Percentiles rank a stretch among this genome's conserved stretches.
These are phyloP conservation scores for Pseudocercospora pini-densiflorae DNA, from an alignment of 2,329 filamentous ascomycete species.

Conservation along the genomic window DNA sequence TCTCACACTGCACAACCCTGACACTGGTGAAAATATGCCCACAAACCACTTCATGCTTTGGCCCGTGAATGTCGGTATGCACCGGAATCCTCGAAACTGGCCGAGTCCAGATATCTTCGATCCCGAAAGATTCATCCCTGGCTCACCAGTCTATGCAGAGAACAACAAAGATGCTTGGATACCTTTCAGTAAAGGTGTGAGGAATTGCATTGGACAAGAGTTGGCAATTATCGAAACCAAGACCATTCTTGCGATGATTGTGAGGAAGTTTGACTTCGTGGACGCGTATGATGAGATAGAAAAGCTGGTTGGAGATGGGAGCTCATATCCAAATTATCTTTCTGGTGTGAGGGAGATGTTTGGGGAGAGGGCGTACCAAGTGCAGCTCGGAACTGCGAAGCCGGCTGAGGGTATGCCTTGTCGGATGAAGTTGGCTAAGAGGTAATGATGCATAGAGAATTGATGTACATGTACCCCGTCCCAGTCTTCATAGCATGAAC, in stretches of 20 bases:
- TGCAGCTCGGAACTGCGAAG: slow-evolving; percentile 41
- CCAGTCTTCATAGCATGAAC: too few relatives aligned
- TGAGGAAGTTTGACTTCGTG: slow-evolving; percentile 57
- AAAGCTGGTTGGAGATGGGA: slow-evolving; percentile 41
- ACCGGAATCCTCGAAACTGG: slow-evolving; percentile 46
- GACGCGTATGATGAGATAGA: slow-evolving; percentile 44
- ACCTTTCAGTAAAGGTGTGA: slow-evolving; percentile 59
- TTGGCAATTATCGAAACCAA: slow-evolving; percentile 59
- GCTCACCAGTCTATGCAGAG: slow-evolving; percentile 39
- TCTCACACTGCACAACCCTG: slow-evolving; percentile 48
- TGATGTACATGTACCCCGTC: background rate
- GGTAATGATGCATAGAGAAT: background rate
- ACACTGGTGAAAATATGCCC: slow-evolving; percentile 49
- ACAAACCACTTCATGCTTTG: slow-evolving; percentile 52
- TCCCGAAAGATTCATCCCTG: slow-evolving; percentile 53
- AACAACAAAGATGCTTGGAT: slow-evolving; percentile 55
- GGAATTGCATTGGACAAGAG: slow-evolving; percentile 63
- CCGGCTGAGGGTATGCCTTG: slow-evolving; percentile 42
- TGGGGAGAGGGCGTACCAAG: slow-evolving; percentile 42
- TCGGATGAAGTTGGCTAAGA: slow-evolving; percentile 30
- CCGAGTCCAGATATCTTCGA: slow-evolving; percentile 44
- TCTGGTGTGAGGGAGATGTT: slow-evolving; percentile 36
- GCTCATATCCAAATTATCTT: slow-evolving; percentile 35
- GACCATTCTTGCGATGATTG: slow-evolving; percentile 55
- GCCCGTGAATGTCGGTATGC: slow-evolving; percentile 45